A percentile compares a stretch with the other conserved stretches of the same genome.
These are phyloP conservation scores for Fusarium sp. DNA, from an alignment of 2,329 filamentous ascomycete species.

Conservation along the genomic window DNA sequence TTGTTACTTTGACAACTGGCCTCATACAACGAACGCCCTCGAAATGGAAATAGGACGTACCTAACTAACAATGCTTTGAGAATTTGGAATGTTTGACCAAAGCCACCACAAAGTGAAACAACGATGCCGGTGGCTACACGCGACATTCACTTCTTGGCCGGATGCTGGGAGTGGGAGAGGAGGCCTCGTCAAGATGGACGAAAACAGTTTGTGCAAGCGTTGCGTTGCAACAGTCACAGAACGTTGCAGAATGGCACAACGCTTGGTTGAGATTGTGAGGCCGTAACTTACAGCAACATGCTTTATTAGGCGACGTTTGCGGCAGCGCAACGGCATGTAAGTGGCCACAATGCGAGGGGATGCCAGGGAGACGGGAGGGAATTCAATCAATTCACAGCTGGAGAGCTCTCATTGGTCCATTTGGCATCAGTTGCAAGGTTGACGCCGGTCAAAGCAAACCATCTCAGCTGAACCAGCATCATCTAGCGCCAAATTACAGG, in stretches of 20 bases:
- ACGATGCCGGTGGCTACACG: background rate
- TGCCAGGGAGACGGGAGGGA: conserved; percentile 17
- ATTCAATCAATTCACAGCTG: conserved; percentile 34
- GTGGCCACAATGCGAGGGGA: conserved; percentile 2
- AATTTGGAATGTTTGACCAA: conserved; percentile 19
- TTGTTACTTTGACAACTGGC: background rate
- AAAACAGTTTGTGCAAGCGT: conserved; percentile 2
- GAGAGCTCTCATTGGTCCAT: conserved; percentile 28
- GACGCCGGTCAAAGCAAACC: conserved; percentile 19
- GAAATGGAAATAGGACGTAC: background rate
- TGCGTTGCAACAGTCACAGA: background rate
- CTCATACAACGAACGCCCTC: background rate
- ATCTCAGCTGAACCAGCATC: conserved; percentile 47
- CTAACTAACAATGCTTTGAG: conserved; percentile 9
- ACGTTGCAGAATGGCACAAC: background rate
- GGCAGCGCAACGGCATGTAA: conserved; percentile 14
- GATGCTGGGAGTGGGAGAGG: too few species aligned
- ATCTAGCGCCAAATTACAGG: conserved; percentile 30
- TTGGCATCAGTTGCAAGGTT: conserved; percentile 1
- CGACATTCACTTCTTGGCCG: background rate
- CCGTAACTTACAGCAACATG: background rate
- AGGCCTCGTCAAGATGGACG: conserved; percentile 3
- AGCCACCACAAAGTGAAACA: conserved; percentile 12
- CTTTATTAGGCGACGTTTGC: conserved; percentile 29
- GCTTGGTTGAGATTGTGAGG: conserved; percentile 3